Conservation (phyloP, 495 filamentous ascomycete species). For the Pseudomonodictys pantanalensis region DNA sequence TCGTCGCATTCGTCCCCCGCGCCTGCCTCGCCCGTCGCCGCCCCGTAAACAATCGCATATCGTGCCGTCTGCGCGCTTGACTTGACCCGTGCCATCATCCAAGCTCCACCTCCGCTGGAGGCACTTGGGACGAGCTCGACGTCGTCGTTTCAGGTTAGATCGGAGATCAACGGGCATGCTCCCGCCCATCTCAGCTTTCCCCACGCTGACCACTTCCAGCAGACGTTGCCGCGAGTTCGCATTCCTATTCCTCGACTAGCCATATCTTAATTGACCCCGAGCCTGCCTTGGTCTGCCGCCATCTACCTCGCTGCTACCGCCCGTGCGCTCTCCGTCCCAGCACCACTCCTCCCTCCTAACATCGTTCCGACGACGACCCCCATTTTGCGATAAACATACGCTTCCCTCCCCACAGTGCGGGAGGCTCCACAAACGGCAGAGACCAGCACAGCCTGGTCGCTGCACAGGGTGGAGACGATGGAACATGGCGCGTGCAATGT, state of each 20-base stretch:
- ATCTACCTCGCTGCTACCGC: not conserved
- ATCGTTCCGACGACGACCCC: not conserved
- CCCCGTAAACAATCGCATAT: not conserved
- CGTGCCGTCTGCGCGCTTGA: not conserved
- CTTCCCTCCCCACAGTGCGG: slow-evolving; percentile 29
- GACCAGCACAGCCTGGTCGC: slow-evolving; percentile 29
- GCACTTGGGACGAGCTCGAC: not conserved
- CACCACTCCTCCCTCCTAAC: not conserved
- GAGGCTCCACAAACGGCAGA: slow-evolving; percentile 28
- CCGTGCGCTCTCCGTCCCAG: not conserved
- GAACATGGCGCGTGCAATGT: slow-evolving; percentile 42
- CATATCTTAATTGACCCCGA: slow-evolving; percentile 1
- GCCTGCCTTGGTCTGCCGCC: not conserved
- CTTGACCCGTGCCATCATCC: no score
- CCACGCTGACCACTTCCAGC: not conserved
- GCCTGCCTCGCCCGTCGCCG: not conserved
- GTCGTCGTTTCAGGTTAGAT: slow-evolving; percentile 30
- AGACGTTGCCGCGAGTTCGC: not conserved
- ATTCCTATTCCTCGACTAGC: not conserved
- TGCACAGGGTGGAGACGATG: slow-evolving; percentile 31
- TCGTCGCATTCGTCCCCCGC: not conserved
- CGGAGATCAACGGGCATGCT: slow-evolving; percentile 15
- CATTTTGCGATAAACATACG: slow-evolving; percentile 21
- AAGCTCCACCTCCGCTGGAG: not conserved
- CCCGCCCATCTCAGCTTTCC: slow-evolving; percentile 13